Percentiles rank a stretch among this genome's conserved stretches.
These are phyloP conservation scores for Rhizopogon vesiculosus DNA, from an alignment of 768 basidiomycete genomes.

Conservation along the genomic window DNA sequence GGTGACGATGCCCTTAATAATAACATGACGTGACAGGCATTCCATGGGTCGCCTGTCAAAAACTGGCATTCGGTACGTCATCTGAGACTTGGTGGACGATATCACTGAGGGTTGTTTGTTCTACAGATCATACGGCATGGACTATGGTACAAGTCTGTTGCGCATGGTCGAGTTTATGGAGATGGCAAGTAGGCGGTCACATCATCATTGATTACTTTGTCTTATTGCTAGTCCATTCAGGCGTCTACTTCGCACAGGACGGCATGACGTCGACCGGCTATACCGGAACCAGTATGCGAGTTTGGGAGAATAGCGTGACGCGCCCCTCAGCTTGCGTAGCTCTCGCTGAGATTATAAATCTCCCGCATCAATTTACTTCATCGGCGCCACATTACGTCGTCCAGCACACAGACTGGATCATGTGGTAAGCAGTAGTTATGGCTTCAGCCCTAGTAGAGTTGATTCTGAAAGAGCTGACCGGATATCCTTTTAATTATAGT, in stretches of 20 bases:
- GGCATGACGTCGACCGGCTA: slow-evolving; percentile 46
- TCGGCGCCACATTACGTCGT: slow-evolving; percentile 59
- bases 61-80: slow-evolving; percentile 67
- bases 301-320: slow-evolving; percentile 50
- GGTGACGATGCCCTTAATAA: not conserved
- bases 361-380: slow-evolving; percentile 46
- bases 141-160: slow-evolving; percentile 53
- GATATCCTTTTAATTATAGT: slow-evolving; percentile 21
- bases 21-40: slow-evolving; percentile 39
- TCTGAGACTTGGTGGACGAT: not conserved
- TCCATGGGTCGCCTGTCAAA: slow-evolving; percentile 58
- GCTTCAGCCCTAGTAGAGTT: not conserved
- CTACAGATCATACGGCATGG: slow-evolving; percentile 67
- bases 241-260: slow-evolving; percentile 67
- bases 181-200: slow-evolving; percentile 37
- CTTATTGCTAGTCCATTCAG: slow-evolving; percentile 22
- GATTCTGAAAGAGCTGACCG: not conserved
- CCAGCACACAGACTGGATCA: slow-evolving; percentile 62
- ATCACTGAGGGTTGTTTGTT: not conserved
- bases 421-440: slow-evolving; percentile 44
- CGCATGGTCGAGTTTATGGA: slow-evolving; percentile 60
- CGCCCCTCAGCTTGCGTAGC: slow-evolving; percentile 48
- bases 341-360: slow-evolving; percentile 63
- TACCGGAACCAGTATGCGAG: slow-evolving; percentile 23
- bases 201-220: too few species aligned